Evolutionary conservation across 2,329 filamentous ascomycete genomes (phyloP).

Genomic region (Stemphylium lycopersici): DNA sequence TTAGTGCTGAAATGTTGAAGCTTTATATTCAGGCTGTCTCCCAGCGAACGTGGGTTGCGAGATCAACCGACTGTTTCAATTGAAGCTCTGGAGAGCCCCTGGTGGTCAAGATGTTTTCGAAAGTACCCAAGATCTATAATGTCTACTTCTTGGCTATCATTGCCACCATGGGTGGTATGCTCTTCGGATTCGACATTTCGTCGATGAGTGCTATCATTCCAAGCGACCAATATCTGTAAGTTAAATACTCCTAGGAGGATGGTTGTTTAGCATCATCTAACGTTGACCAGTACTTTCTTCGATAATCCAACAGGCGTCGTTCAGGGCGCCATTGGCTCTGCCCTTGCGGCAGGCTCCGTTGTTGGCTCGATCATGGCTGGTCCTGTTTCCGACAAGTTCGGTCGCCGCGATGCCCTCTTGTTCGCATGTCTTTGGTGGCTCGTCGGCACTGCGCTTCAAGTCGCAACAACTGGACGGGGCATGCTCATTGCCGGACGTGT

Average conservation of each 20-base stretch:
- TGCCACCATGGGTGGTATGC: slow-evolving; percentile 67
- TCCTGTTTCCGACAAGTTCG: slow-evolving; percentile 63
- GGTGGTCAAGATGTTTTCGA: slow-evolving; percentile 37
- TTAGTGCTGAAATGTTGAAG: background rate
- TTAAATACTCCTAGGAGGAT: background rate
- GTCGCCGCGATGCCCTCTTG: slow-evolving; percentile 61
- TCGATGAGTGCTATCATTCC: slow-evolving; percentile 65
- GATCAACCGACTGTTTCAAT: slow-evolving; percentile 2
- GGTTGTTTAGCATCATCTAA: background rate
- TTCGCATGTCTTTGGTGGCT: slow-evolving; percentile 61
- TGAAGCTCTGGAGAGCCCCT: slow-evolving; percentile 16
- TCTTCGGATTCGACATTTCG: slow-evolving; percentile 81
- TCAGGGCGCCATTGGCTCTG: slow-evolving; percentile 58
- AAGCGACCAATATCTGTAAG: slow-evolving; percentile 25
- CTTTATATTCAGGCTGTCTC: slow-evolving; percentile 16
- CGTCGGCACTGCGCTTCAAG: slow-evolving; percentile 67
- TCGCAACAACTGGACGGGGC: slow-evolving; percentile 66
- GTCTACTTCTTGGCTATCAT: slow-evolving; percentile 65
- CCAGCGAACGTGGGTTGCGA: slow-evolving; percentile 4
- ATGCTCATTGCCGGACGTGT: slow-evolving; percentile 76
- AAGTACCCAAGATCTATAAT: slow-evolving; percentile 60
- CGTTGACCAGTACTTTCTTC: slow-evolving; percentile 51
- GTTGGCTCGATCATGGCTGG: slow-evolving; percentile 67
- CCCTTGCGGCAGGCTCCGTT: slow-evolving; percentile 74
- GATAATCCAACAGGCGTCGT: slow-evolving; percentile 56